Evolutionary conservation across 2,329 filamentous ascomycete species (phyloP), one percentile per base, ranked within the genome.

Genomic region (Penicillium palitans): DNA sequence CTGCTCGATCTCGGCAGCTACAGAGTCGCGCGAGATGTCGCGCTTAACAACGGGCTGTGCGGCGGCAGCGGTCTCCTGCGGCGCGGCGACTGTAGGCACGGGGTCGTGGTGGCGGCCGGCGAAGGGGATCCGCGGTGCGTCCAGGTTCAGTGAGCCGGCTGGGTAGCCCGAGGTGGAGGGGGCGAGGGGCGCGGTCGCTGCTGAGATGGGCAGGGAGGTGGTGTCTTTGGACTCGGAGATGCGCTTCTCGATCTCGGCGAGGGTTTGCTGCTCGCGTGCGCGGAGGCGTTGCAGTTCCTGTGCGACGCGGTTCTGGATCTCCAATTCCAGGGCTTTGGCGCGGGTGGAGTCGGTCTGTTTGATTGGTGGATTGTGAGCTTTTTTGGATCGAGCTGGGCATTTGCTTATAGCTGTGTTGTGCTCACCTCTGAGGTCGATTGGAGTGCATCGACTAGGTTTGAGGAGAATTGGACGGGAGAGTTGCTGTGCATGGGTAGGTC

Each of bases 241-340:
- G 68, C 87, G 86, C 61, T 89, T 85, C 71, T 89, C 85, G 60
- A 90, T 84, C 58, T 86, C 80, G 66, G 83, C 81, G 63, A 96
- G 87, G 59, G 87, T 85, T 50, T 87, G 82, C 64, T 85, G 78
- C 74, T 93, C 89, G 68, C 87, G 81, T 63, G 86, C 83, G 73
- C 88, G 87, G 64, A 96, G 86, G 68, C 87, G 88, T 76, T 89
- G 87, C 66, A 98, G 90, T 79, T 97, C 93, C 69, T 87, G 83
- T 70, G 89, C 86, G 61, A 97, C 91, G 76, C 93, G 93, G 73
- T 86, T 81, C 80, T 97, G 93, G 76, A 96, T 88, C 70, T 93
- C 89, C 63, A 95, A 86, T 79, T 98, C 93, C 75, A 91, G 80
- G 71, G 88, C 82, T 78, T 90, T 90, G 70, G 89, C 84, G 73